Evolutionary conservation across 2,329 filamentous ascomycete species (phyloP), one percentile per base, ranked within the genome.

Genomic region (Diaporthe sp.): DNA sequence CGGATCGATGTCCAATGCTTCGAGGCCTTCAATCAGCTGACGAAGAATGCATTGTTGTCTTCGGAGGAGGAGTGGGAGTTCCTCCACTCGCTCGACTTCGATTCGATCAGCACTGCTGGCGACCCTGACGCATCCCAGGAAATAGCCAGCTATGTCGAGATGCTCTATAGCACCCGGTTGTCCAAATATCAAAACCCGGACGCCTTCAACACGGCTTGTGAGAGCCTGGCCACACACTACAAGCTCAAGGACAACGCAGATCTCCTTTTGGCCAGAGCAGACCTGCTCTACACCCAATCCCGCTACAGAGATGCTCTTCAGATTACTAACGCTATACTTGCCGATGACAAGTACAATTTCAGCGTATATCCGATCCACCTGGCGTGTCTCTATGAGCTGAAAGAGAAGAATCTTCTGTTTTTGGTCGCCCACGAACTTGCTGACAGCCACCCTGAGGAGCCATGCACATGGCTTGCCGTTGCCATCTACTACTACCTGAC

Each of bases 1-100:
- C 92, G 94, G 76, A 98, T 99, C 80, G 97, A 99, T 81, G 96
- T 98, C 4, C 96, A 98, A 83, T 99, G 97, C 84, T 98, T 98
- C 81, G 97, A 99, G 84, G 97, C 97, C 0, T 98, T 99, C 81
- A 96, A 98, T 80, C 96, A 98, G 86, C 90, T 99, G 72, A 98
- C 98, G 92, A 95, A 95, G 85, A 99, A 99, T 85, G 94, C 94
- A 28, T 89, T 99, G 76, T 94, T 99, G 91, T 91, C 91, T 64
- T 92, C 92, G 0, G 92, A 94, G 47, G 96, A 98, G 83, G 96
- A 98, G 82, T 95, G 96, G 90, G 90, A 92, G 67, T 98, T 98
- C 77, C 89, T 98, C 57, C 93, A 97, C 78, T 95, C 94, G 69
- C 89, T 98, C 30, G 92, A 98, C 84, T 99, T 99, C 82, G 95